These are phyloP conservation scores for Pisolithus tinctorius DNA, from an alignment of 768 basidiomycete species.

Conservation along the genomic window DNA sequence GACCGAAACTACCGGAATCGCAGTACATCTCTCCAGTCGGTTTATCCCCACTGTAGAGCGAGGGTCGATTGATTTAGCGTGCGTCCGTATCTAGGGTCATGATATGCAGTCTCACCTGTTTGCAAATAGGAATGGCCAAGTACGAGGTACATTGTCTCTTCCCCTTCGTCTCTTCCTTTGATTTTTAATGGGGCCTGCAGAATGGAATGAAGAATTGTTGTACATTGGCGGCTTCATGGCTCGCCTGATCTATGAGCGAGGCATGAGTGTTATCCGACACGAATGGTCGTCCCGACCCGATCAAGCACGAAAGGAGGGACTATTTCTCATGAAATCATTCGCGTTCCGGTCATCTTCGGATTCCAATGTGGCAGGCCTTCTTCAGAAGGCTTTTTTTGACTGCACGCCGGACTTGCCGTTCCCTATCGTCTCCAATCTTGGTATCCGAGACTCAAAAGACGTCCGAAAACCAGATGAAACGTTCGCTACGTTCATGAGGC, in stretches of 20 bases:
- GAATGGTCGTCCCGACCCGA: conserved; percentile 16
- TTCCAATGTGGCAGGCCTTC: conserved; percentile 54
- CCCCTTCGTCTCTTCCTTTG: not conserved
- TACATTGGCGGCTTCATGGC: conserved; percentile 76
- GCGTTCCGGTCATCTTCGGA: conserved; percentile 81
- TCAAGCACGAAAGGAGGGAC: conserved; percentile 24
- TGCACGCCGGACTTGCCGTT: conserved; percentile 46
- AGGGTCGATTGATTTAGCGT: conserved; percentile 86
- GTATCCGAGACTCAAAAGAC: conserved; percentile 57
- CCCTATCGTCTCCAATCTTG: conserved; percentile 70
- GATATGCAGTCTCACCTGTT: not conserved
- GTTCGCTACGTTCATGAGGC: conserved; percentile 65
- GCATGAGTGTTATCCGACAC: conserved; percentile 50
- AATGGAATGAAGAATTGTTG: conserved; percentile 88
- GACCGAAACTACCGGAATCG: conserved; percentile 79
- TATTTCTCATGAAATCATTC: conserved; percentile 83
- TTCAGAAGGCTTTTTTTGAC: conserved; percentile 72
- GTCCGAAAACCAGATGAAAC: conserved; percentile 66
- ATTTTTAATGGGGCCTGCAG: conserved; percentile 27
- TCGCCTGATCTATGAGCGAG: conserved; percentile 78
- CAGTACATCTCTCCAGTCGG: conserved; percentile 58
- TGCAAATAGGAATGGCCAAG: conserved; percentile 64
- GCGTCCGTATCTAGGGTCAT: conserved; percentile 18
- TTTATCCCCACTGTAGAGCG: conserved; percentile 96
- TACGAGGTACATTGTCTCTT: conserved; percentile 47